A percentile compares a stretch with the other conserved stretches of the same genome.
Evolutionary conservation across 495 filamentous ascomycete species (phyloP).

Genomic region (Aspergillus saccharolyticus): DNA sequence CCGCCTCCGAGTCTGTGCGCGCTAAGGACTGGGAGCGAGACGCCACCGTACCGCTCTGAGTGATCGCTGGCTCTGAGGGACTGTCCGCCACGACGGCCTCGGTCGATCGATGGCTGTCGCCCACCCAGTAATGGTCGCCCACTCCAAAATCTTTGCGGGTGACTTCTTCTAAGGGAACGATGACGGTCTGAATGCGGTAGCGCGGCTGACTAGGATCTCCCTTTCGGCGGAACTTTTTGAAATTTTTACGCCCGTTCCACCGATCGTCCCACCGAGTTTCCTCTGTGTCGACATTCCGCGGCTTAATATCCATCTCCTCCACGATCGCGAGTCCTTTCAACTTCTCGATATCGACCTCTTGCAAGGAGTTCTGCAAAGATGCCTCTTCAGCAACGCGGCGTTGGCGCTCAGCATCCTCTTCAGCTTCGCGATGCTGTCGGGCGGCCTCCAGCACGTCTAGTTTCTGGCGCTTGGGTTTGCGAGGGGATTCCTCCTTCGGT

Average conservation of each 20-base stretch:
- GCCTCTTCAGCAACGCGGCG: conserved; percentile 50
- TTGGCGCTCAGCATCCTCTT: conserved; percentile 49
- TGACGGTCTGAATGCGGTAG: conserved; percentile 53
- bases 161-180: conserved; percentile 76
- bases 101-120: conserved; percentile 23
- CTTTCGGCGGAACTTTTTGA: conserved; percentile 79
- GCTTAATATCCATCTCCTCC: conserved; percentile 66
- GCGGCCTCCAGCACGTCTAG: conserved; percentile 67
- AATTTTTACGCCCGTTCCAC: conserved; percentile 97
- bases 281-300: conserved; percentile 23
- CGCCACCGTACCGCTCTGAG: conserved; percentile 19
- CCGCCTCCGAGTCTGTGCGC: conserved; percentile 12
- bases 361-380: conserved; percentile 43
- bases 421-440: conserved; percentile 61
- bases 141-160: conserved; percentile 75
- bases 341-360: conserved; percentile 61
- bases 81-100: conserved; percentile 21
- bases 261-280: conserved; percentile 74
- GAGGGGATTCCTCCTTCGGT: conserved; percentile 18
- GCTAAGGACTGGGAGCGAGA: conserved; percentile 9
- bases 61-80: conserved; percentile 3
- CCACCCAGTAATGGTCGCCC: conserved; percentile 75
- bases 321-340: conserved; percentile 73
- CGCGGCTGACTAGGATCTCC: conserved; percentile 41
- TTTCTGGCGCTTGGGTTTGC: conserved; percentile 46